Base-by-base conservation (phyloP, 2,329 filamentous ascomycete genomes). In the Aspergillus tamarii region DNA sequence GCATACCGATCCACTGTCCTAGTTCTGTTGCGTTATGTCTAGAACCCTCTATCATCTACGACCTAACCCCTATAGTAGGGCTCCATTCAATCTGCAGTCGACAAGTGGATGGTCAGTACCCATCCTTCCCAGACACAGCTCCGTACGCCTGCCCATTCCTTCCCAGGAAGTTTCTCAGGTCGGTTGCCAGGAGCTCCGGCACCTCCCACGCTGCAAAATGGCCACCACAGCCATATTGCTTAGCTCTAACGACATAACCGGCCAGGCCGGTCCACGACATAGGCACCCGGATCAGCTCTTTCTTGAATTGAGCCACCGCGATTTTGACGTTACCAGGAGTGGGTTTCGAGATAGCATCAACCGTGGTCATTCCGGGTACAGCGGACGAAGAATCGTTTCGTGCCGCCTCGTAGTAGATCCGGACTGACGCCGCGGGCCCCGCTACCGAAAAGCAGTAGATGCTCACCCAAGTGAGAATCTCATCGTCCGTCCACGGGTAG, bases 401-500 rank as follows among this genome's bases (percentile, higher is more conserved):
- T 7, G 70, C 76, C 0, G 81, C 79, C 75, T 93, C 91, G 70
- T 93, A 93, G 77, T 94, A 94, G 56, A 93, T 92, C 9, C 89
- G 77, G 10, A 87, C 73, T 64, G 85, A 88, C 0, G 91, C 89
- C 1, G 87, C 88, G 0, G 91, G 88, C 0, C 91, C 91, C 1
- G 90, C 88, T 0, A 80, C 84, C 10, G 86, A 89, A 77, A 93
- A 93, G 73, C 85, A 87, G 74, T 94, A 94, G 45, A 94, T 84
- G 57, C 83, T 87, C 0, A 93, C 78, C 91, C 91, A 94, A 0
- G 88, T 91, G 30, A 92, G 78, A 10, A 94, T 84, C 77, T 94
- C 91, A 60, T 93, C 90, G 65, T 92, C 88, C 0, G 87, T 89
- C 91, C 91, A 94, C 0, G 85, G 80, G 71, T 93, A 93, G 1